Conservation (phyloP, 1,284 basidiomycete species). For the Crepidotus sp. region DNA sequence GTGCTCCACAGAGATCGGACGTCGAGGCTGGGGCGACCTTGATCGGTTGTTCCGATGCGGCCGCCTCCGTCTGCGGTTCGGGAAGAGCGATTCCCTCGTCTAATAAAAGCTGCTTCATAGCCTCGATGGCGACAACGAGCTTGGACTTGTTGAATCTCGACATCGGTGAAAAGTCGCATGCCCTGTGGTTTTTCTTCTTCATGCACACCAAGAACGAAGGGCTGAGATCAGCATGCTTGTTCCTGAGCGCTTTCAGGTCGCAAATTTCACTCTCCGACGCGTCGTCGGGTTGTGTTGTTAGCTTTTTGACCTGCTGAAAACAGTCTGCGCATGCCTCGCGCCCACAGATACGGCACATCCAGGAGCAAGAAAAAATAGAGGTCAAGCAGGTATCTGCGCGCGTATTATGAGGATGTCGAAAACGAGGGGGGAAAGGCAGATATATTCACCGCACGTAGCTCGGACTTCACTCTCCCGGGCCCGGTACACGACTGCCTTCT, state of each 20-base stretch:
- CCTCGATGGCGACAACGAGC: slow-evolving; percentile 51
- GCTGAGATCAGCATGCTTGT: slow-evolving; percentile 55
- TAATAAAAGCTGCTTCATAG: slow-evolving; percentile 53
- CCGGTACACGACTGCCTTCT: slow-evolving; percentile 56
- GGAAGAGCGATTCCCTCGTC: background rate
- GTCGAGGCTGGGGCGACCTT: background rate
- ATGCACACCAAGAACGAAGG: slow-evolving; percentile 69
- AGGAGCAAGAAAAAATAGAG: slow-evolving; percentile 82
- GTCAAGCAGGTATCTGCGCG: slow-evolving; percentile 84
- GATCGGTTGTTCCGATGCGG: background rate
- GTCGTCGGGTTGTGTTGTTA: slow-evolving; percentile 41
- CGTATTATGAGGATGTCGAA: slow-evolving; percentile 9
- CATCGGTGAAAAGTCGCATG: slow-evolving; percentile 68
- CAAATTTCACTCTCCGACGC: slow-evolving; percentile 40
- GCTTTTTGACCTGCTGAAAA: slow-evolving; percentile 58
- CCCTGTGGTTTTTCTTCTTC: slow-evolving; percentile 56
- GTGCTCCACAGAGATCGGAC: background rate
- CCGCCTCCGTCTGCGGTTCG: background rate
- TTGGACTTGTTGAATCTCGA: slow-evolving; percentile 66
- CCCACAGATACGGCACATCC: slow-evolving; percentile 85
- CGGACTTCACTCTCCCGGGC: slow-evolving; percentile 71
- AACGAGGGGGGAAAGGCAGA: slow-evolving; percentile 1
- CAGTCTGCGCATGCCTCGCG: slow-evolving; percentile 86
- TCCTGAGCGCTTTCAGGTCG: slow-evolving; percentile 41
- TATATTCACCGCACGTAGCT: slow-evolving; percentile 68